phyloP scores from a whole-genome alignment of 2,329 filamentous ascomycete species.

The Verticillium alfalfae region DNA sequence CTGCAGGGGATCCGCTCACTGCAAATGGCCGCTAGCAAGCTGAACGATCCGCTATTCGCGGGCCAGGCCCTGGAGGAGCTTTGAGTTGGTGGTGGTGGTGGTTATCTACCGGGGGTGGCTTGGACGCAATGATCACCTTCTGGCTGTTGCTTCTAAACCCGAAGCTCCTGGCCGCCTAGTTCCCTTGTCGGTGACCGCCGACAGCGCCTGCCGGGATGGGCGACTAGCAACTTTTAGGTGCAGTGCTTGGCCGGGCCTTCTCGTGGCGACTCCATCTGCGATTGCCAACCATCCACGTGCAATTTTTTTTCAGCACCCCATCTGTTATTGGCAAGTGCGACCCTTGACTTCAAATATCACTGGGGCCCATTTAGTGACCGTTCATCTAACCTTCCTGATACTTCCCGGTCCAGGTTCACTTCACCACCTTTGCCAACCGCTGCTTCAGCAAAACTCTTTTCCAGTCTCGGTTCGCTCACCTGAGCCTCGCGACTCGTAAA shows the following conservation, averaged over 20 bases:
- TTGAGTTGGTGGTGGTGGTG: neutral
- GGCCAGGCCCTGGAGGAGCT: neutral
- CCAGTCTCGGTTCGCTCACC: neutral
- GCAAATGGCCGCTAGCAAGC: neutral
- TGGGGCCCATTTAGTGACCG: neutral
- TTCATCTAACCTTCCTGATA: neutral
- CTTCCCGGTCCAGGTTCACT: neutral
- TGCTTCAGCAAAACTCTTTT: neutral
- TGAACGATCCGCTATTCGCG: neutral
- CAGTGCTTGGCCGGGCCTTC: neutral
- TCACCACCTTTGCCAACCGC: neutral
- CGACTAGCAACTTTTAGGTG: neutral
- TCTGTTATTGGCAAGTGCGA: neutral
- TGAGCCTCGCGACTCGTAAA: neutral
- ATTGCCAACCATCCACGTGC: neutral
- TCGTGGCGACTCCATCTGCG: neutral
- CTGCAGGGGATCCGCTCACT: neutral
- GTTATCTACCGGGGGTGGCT: neutral
- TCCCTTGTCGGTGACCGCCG: neutral
- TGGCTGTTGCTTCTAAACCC: neutral
- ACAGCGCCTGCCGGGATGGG: neutral
- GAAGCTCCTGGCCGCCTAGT: neutral
- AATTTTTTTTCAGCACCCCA: slow-evolving; percentile 1
- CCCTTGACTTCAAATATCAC: neutral
- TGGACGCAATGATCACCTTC: neutral